Percentiles rank a stretch among this genome's conserved stretches.
Evolutionary conservation across 768 basidiomycete genomes (phyloP).

Genomic region (Mycena filopes): DNA sequence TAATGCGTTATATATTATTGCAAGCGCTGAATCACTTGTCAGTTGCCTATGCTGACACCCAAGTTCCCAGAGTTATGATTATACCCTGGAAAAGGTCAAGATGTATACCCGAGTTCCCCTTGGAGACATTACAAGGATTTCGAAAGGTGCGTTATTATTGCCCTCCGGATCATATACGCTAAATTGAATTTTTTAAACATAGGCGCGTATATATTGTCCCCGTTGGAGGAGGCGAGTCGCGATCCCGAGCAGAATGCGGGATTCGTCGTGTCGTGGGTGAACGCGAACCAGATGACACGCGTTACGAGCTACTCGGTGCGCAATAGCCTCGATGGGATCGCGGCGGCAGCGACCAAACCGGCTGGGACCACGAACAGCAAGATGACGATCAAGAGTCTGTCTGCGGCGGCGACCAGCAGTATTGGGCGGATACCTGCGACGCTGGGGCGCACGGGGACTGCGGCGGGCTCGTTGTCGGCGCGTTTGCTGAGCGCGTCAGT

Average conservation of each 20-base stretch:
- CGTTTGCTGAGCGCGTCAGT: constrained; percentile 47
- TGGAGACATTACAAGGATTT: constrained; percentile 78
- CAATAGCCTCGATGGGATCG: constrained; percentile 62
- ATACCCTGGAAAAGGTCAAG: constrained; percentile 91
- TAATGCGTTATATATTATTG: constrained; percentile 80
- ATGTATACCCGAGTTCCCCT: constrained; percentile 91
- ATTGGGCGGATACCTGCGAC: constrained; percentile 29
- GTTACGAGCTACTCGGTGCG: constrained; percentile 87
- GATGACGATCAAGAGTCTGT: constrained; percentile 32
- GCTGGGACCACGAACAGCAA: constrained; percentile 2
- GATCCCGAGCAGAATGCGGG: constrained; percentile 91
- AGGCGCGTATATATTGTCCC: constrained; percentile 97
- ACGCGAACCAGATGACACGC: constrained; percentile 76
- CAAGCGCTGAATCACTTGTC: constrained; percentile 52
- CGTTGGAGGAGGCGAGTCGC: constrained; percentile 91
- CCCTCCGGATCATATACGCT: constrained; percentile 11
- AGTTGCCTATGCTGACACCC: constrained; percentile 17
- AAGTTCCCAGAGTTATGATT: constrained; percentile 83
- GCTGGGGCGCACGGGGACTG: constrained; percentile 19
- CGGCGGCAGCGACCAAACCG: constrained; percentile 1
- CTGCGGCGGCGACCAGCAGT: constrained; percentile 31
- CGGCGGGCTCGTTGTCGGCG: constrained; percentile 43
- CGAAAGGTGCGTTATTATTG: constrained; percentile 66
- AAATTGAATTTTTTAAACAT: constrained; percentile 1
- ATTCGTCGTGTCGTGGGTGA: constrained; percentile 84